Conservation (phyloP, 257 asterid species). For the Thymus quinquecostatus region DNA sequence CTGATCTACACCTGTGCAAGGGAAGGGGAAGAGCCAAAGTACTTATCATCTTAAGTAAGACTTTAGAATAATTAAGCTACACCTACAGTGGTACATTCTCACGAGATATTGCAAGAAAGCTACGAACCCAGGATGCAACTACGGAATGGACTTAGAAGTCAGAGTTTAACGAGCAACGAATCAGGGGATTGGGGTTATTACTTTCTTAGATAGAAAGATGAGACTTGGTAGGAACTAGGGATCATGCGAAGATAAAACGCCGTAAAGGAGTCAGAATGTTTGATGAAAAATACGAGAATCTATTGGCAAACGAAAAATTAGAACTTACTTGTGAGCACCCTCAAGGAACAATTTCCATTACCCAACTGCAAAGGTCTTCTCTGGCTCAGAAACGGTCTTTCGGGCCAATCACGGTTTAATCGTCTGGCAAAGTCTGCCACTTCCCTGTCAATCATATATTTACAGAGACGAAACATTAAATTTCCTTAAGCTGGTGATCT, state of each 20-base stretch:
- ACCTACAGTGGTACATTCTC: background rate
- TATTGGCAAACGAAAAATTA: background rate
- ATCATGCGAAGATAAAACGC: background rate
- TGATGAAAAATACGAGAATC: background rate
- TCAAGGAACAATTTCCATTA: conserved; percentile 64
- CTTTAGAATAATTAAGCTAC: background rate
- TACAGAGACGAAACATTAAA: background rate
- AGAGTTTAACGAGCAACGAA: background rate
- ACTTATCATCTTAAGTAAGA: no score
- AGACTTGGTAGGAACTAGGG: background rate
- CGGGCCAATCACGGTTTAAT: conserved; percentile 85
- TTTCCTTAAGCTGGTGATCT: conserved; percentile 8
- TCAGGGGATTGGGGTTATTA: background rate
- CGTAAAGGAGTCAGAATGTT: background rate
- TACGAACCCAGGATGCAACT: background rate
- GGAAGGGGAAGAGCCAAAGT: background rate
- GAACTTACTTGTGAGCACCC: conserved; percentile 55
- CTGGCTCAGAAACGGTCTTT: conserved; percentile 70
- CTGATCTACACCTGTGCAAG: conserved; percentile 48
- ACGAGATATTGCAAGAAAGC: conserved; percentile 16
- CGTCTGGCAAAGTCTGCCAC: conserved; percentile 95
- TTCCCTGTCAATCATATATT: conserved; percentile 51
- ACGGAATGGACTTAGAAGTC: background rate
- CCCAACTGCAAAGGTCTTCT: conserved; percentile 52
- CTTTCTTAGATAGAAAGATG: background rate